Conservation (phyloP, 306 rosid species). For the Gillenia trifoliata region DNA sequence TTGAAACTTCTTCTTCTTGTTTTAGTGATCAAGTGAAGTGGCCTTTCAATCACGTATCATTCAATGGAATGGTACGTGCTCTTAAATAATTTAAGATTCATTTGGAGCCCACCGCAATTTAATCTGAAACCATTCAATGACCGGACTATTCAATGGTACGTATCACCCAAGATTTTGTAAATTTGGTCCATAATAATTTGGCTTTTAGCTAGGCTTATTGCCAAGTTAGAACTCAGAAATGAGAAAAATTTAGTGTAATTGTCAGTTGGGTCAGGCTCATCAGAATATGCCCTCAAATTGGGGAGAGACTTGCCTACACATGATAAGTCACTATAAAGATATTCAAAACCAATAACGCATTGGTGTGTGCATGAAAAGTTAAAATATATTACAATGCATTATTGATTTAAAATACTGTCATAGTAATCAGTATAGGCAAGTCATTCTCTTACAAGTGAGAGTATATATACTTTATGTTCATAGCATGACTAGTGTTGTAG, state of each 20-base stretch:
- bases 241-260: not conserved
- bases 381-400: too few relatives aligned
- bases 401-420: too few relatives aligned
- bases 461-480: too few relatives aligned
- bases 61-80: too few relatives aligned
- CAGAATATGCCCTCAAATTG: not conserved
- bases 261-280: not conserved
- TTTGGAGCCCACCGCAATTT: too few relatives aligned
- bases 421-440: not conserved
- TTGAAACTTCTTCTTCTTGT: not conserved
- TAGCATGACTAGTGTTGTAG: not conserved
- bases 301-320: not conserved
- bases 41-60: too few relatives aligned
- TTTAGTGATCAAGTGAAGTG: not conserved
- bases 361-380: too few relatives aligned
- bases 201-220: not conserved
- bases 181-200: not conserved
- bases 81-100: too few relatives aligned
- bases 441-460: not conserved
- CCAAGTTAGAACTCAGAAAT: not conserved
- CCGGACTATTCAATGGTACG: too few relatives aligned
- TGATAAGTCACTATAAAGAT: too few relatives aligned
- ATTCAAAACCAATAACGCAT: not conserved
- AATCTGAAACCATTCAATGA: too few relatives aligned
- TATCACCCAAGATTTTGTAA: not conserved